phyloP scores from a whole-genome alignment of 2,329 filamentous ascomycete species.

The Fusarium anguioides region DNA sequence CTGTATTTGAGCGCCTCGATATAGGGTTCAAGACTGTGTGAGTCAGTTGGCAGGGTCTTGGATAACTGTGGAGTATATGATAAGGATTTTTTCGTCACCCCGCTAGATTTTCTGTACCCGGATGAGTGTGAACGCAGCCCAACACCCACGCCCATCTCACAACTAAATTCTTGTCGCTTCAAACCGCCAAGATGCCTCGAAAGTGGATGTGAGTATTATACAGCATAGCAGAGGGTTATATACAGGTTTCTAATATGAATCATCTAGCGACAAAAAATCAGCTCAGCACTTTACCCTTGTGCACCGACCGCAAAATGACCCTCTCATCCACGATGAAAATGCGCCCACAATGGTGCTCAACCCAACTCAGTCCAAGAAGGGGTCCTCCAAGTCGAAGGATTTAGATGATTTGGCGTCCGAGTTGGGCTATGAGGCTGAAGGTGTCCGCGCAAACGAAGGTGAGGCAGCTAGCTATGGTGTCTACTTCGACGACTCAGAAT shows the following conservation, averaged over 20 bases:
- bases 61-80: constrained; percentile 45
- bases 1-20: constrained; percentile 34
- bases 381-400: constrained; percentile 66
- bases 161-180: constrained; percentile 24
- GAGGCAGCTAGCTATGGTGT: constrained; percentile 95
- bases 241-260: constrained; percentile 17
- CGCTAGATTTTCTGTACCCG: constrained; percentile 47
- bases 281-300: constrained; percentile 95
- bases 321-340: constrained; percentile 90
- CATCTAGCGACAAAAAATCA: constrained; percentile 79
- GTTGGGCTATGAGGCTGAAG: constrained; percentile 73
- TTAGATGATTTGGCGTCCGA: constrained; percentile 81
- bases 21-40: constrained; percentile 44
- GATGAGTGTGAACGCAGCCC: constrained; percentile 44
- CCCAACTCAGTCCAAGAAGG: constrained; percentile 62
- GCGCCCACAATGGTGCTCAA: constrained; percentile 93
- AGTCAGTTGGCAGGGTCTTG: constrained; percentile 19
- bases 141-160: constrained; percentile 39
- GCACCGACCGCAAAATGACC: constrained; percentile 96
- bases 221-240: too few relatives aligned
- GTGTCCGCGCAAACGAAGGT: constrained; percentile 88
- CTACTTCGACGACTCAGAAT: constrained; percentile 93
- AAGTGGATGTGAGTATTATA: constrained; percentile 25
- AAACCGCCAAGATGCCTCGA: constrained; percentile 65
- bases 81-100: constrained; percentile 48